Evolutionary conservation across 1,139 yeast species (phyloP), one percentile per base, ranked within the genome.

Genomic region (Pichia sp.): DNA sequence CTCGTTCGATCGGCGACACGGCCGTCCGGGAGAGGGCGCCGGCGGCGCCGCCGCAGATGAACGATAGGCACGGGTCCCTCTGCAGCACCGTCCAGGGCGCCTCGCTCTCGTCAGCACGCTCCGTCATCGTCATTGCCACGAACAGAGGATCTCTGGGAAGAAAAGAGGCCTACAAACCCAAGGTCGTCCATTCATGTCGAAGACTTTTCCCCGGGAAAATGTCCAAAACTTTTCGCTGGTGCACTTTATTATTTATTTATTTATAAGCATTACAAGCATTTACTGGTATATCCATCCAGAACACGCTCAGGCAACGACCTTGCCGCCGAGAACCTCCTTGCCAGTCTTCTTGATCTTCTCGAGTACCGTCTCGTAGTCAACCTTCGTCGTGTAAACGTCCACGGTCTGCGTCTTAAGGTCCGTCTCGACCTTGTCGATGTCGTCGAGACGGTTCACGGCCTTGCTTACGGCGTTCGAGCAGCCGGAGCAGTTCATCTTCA

Each of bases 1-100:
- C 96, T 61, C 99, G 76, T 69, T 93, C 99, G 70, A 93, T 83
- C 1, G 99, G 99, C 4, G 97, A 88, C 6, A 92, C 97, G 1
- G 87, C 92, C 0, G 99, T 93, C 54, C 99, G 75, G 1, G 96
- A 87, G 1, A 91, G 82, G 0, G 96, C 97, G 6, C 98, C 99
- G 0, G 98, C 98, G 6, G 87, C 73, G 5, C 91, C 91, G 27
- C 92, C 92, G 24, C 86, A 83, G 1, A 84, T 56, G 53, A 93
- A 81, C 7, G 96, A 85, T 2, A 67, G 52, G 12, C 58, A 57
- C 10, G 70, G 69, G 48, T 68, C 71, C 7, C 48, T 48, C 43
- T 60, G 60, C 8, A 64, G 16, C 17, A 56, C 42, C 6, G 20
- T 38, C 9, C 47, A 50, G n/a, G 46, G 14, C 31, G 29, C 30